These are phyloP conservation scores for Corinectria fuckeliana DNA, from an alignment of 2,329 filamentous ascomycete species.

Conservation along the genomic window DNA sequence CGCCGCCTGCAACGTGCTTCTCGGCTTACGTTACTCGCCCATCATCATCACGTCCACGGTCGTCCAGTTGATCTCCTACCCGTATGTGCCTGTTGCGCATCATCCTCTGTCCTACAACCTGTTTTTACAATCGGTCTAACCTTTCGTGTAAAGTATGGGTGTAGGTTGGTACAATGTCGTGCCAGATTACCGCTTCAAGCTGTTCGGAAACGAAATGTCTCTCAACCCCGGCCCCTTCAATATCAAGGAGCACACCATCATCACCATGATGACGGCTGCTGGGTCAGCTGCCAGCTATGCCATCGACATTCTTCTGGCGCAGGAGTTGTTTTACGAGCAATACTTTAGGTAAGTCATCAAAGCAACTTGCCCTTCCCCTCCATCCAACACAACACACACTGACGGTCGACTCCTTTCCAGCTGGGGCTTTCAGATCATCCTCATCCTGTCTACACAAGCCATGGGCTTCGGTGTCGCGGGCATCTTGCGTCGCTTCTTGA, in stretches of 20 bases:
- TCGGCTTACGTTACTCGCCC: constrained; percentile 64
- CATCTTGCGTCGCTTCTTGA: constrained; percentile 58
- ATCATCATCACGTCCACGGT: constrained; percentile 66
- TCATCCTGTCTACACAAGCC: constrained; percentile 60
- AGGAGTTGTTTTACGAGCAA: constrained; percentile 63
- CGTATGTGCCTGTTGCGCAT: constrained; percentile 30
- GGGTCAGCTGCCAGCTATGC: constrained; percentile 63
- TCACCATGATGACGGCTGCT: constrained; percentile 67
- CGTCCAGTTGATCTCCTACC: constrained; percentile 67
- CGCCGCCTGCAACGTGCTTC: constrained; percentile 66
- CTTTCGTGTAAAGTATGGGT: constrained; percentile 45
- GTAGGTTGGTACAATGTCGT: constrained; percentile 60
- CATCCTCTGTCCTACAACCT: neutral
- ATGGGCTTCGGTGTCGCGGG: constrained; percentile 65
- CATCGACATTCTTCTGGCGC: constrained; percentile 55
- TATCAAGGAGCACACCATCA: constrained; percentile 66
- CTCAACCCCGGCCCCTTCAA: constrained; percentile 66
- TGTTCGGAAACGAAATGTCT: constrained; percentile 61
- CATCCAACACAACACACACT: neutral
- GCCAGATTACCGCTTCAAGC: constrained; percentile 57
- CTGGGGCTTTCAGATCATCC: constrained; percentile 60
- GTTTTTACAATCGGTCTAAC: neutral
- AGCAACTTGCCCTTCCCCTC: too few species aligned
- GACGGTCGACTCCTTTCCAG: constrained; percentile 30
- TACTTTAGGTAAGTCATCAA: constrained; percentile 44